Evolutionary conservation across 768 basidiomycete genomes (phyloP), one percentile per base, ranked within the genome.

Genomic region (Pleurotus eryngii): DNA sequence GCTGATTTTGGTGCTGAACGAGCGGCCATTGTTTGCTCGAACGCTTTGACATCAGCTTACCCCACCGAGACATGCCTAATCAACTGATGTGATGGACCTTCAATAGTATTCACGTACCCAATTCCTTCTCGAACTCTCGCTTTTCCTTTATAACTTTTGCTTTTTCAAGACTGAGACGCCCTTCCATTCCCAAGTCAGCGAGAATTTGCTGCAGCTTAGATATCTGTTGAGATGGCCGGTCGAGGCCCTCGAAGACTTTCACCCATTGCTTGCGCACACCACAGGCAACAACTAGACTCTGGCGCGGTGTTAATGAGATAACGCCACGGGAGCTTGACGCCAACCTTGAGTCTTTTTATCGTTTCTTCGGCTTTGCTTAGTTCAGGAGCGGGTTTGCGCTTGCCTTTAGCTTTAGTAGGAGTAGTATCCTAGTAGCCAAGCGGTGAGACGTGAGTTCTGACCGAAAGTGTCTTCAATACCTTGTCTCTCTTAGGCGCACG

Each of bases 261-360:
- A 80, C 77, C 91, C 91, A 94, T 5, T 81, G 74, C 68, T 86
- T 92, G 57, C 89, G 84, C 15, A 89, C 77, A 5, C 91, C 91
- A 60, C 92, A 92, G 1, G 89, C 87, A 12, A 80, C 68, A 1
- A 94, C 82, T 12, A 89, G 70, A 14, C 83, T 75, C 90, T 92
- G 57, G n/a, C 43, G 56, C 35, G 58, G 5, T 9, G 12, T 3
- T 20, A 58, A 46, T 30, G 59, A 14, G 18, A 39, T 18, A 27
- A 27, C 57, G n/a, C 56, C 9, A 24, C 37, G 15, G 39, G 22
- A n/a, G 46, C 49, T 45, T 55, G 38, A 51, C 37, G 53, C 64
- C 20, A 63, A 84, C 90, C 79, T 93, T 93, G 15, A 92, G 76
- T 46, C 77, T 81, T 65, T 88, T 90, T 60, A 92, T 83, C 1